Percentiles rank a stretch among this genome's conserved stretches.
Evolutionary conservation across 2,329 filamentous ascomycete species (phyloP).

Genomic region (Ascochyta fabae): DNA sequence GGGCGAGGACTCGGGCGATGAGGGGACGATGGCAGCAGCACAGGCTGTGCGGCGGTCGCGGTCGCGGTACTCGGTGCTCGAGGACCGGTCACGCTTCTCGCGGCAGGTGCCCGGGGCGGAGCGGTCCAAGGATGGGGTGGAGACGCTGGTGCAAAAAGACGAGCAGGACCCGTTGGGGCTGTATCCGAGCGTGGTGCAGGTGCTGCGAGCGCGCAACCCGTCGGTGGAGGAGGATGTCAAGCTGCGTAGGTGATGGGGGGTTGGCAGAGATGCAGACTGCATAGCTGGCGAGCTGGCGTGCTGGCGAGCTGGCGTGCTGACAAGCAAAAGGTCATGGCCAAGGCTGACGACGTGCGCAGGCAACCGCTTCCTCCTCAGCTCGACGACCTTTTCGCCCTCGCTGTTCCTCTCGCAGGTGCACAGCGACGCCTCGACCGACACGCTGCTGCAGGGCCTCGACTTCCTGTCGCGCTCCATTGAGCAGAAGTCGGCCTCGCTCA

Average conservation of each 20-base stretch:
- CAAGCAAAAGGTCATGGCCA: too few relatives aligned
- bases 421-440: conserved; percentile 80
- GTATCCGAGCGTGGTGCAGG: conserved; percentile 82
- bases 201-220: conserved; percentile 77
- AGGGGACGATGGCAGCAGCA: conserved; percentile 40
- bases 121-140: conserved; percentile 70
- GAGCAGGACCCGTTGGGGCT: conserved; percentile 92
- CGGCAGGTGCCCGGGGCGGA: conserved; percentile 73
- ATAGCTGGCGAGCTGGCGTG: too few relatives aligned
- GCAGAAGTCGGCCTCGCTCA: conserved; percentile 95
- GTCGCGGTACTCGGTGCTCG: conserved; percentile 84
- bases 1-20: conserved; percentile 62
- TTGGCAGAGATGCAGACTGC: too few relatives aligned
- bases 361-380: conserved; percentile 93
- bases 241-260: conserved; percentile 60
- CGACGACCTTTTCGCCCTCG: conserved; percentile 91
- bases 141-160: conserved; percentile 84
- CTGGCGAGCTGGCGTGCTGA: too few relatives aligned
- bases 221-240: conserved; percentile 83
- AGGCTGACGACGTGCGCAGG: conserved; percentile 54
- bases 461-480: conserved; percentile 91
- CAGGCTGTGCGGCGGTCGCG: conserved; percentile 62
- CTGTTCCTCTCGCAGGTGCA: conserved; percentile 94
- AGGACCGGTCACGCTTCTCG: conserved; percentile 73
- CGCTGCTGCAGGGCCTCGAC: conserved; percentile 80